These are phyloP conservation scores for Candida jianshihensis DNA, from an alignment of 805 yeast species.

Conservation along the genomic window DNA sequence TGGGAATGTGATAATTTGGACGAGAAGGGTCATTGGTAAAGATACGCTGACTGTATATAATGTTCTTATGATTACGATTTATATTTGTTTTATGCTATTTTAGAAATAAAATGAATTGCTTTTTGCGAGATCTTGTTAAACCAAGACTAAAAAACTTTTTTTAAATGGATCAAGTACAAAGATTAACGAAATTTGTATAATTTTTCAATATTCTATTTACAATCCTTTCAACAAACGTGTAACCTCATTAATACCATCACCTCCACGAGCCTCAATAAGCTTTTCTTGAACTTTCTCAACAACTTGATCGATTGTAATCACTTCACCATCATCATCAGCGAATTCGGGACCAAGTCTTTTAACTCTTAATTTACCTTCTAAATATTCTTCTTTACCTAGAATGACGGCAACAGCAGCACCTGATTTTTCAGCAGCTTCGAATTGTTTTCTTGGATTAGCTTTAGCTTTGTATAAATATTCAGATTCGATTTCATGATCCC, in stretches of 20 bases:
- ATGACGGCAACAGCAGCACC: slow-evolving; percentile 90
- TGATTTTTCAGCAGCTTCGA: slow-evolving; percentile 93
- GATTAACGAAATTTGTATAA: neutral
- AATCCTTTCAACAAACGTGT: slow-evolving; percentile 55
- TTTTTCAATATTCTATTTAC: slow-evolving; percentile 18
- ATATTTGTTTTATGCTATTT: neutral
- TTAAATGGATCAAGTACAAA: no score
- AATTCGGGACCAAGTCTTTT: slow-evolving; percentile 88
- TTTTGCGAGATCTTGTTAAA: neutral
- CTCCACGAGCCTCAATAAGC: slow-evolving; percentile 38
- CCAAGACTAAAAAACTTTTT: no score
- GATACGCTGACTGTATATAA: neutral
- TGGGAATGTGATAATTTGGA: slow-evolving; percentile 23
- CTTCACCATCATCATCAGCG: slow-evolving; percentile 79
- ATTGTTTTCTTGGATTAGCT: slow-evolving; percentile 93
- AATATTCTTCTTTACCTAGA: slow-evolving; percentile 88
- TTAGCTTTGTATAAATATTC: slow-evolving; percentile 90
- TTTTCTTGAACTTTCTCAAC: slow-evolving; percentile 45
- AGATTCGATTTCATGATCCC: slow-evolving; percentile 85
- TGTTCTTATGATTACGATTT: neutral
- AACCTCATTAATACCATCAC: slow-evolving; percentile 55
- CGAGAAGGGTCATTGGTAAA: slow-evolving; percentile 28
- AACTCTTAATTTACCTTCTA: slow-evolving; percentile 72
- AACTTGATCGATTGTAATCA: slow-evolving; percentile 56
- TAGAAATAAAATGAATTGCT: no score